Conservation (phyloP, 2,329 filamentous ascomycete species). For the Aspergillus aculeatus region DNA sequence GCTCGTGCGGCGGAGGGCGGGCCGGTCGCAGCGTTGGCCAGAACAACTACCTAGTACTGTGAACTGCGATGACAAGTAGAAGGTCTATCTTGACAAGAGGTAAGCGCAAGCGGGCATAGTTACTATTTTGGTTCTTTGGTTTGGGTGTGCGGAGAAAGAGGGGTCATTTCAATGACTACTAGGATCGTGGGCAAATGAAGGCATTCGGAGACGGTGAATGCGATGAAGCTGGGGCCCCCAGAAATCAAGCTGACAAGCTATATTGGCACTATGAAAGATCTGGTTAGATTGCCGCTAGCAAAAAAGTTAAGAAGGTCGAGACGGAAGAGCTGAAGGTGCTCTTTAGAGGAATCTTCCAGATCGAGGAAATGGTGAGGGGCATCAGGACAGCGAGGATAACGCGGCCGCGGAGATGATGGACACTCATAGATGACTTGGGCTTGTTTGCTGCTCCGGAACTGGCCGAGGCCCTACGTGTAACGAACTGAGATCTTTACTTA, state of each 20-base stretch:
- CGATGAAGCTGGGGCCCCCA: conserved; percentile 45
- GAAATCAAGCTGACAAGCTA: conserved; percentile 45
- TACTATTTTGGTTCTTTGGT: conserved; percentile 43
- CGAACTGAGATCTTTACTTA: neutral
- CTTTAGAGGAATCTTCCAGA: conserved; percentile 43
- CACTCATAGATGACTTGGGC: no score
- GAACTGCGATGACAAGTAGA: no score
- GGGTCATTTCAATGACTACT: conserved; percentile 21
- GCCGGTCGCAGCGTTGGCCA: neutral
- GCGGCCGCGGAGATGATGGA: conserved; percentile 45
- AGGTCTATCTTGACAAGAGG: no score
- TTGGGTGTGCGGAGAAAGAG: conserved; percentile 36
- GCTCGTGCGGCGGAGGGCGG: neutral
- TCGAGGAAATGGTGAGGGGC: conserved; percentile 50
- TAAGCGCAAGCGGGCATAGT: conserved; percentile 46
- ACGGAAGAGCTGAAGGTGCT: conserved; percentile 40
- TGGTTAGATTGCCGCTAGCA: conserved; percentile 45
- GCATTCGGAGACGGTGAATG: conserved; percentile 40
- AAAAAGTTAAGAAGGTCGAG: conserved; percentile 40
- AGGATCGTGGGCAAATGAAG: conserved; percentile 49
- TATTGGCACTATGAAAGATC: conserved; percentile 38
- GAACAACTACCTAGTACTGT: no score
- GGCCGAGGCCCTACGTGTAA: neutral
- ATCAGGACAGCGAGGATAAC: conserved; percentile 47
- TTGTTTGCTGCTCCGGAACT: neutral